A percentile compares a stretch with the other conserved stretches of the same genome.
Conservation (phyloP, 176 grass and related monocot species). For the Avena insularis region DNA sequence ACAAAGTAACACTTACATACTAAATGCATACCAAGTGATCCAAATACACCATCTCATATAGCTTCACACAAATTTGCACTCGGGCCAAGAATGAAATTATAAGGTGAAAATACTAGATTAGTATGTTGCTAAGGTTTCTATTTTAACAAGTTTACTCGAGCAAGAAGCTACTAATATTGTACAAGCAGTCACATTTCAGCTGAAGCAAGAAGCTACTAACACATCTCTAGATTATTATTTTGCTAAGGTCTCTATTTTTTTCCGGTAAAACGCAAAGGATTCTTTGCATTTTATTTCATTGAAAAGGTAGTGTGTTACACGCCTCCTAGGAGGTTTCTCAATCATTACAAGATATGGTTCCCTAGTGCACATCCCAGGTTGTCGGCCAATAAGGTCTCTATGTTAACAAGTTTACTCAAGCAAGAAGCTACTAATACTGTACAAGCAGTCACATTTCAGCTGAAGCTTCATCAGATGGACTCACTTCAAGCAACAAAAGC, state of each 20-base stretch:
- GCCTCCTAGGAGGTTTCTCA: no score
- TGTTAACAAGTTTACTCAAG: not conserved
- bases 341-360: no score
- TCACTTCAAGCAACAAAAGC: slow-evolving; percentile 13
- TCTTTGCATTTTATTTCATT: no score
- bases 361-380: no score
- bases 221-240: no score
- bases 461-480: not conserved
- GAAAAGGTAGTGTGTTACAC: no score
- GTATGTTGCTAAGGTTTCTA: slow-evolving; percentile 2
- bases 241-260: no score
- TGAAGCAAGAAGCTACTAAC: not conserved
- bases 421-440: slow-evolving; percentile 27
- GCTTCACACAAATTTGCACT: slow-evolving; percentile 15
- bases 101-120: not conserved
- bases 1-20: not conserved
- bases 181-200: not conserved
- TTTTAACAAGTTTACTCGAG: not conserved
- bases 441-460: not conserved
- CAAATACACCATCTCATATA: slow-evolving; percentile 10
- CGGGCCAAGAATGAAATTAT: not conserved
- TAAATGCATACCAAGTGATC: slow-evolving; percentile 25
- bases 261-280: no score
- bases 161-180: slow-evolving; percentile 26
- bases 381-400: not conserved